These are phyloP conservation scores for Rhizopogon sp. DNA, from an alignment of 768 basidiomycete species.

Conservation along the genomic window DNA sequence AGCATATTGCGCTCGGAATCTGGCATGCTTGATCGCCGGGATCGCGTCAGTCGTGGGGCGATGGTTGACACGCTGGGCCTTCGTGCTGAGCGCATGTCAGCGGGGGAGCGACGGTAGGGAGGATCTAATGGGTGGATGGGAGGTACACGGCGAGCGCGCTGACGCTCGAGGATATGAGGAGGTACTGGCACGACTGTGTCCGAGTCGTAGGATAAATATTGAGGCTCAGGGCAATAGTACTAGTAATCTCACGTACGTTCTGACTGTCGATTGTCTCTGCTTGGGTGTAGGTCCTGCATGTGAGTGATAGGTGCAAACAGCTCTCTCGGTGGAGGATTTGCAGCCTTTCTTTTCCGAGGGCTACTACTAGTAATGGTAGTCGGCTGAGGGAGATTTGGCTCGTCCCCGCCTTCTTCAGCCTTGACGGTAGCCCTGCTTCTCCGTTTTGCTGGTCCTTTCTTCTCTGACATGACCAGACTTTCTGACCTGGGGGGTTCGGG, in stretches of 20 bases:
- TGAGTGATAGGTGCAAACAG: conserved; percentile 8
- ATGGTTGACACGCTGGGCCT: conserved; percentile 15
- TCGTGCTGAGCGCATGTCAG: conserved; percentile 21
- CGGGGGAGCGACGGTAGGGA: conserved; percentile 20
- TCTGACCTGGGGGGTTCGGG: conserved; percentile 1
- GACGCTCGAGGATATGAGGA: conserved; percentile 18
- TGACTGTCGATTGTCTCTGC: conserved; percentile 20
- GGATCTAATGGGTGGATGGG: conserved; percentile 4
- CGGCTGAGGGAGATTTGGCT: not conserved
- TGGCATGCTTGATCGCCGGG: conserved; percentile 19
- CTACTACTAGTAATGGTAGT: conserved; percentile 4
- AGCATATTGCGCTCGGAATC: conserved; percentile 49
- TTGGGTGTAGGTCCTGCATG: conserved; percentile 12
- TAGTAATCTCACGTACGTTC: conserved; percentile 16
- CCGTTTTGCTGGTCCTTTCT: conserved; percentile 18
- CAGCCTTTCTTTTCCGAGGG: conserved; percentile 23
- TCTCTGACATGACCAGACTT: conserved; percentile 21
- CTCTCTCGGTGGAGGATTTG: conserved; percentile 3
- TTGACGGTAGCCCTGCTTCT: conserved; percentile 5
- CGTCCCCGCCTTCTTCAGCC: conserved; percentile 12
- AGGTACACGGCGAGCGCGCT: conserved; percentile 19
- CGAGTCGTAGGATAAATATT: not conserved
- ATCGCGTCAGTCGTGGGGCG: conserved; percentile 19
- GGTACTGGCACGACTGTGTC: conserved; percentile 16
- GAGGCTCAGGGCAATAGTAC: not conserved